phyloP scores from a whole-genome alignment of 2,329 filamentous ascomycete genomes.

The Teratosphaeria viscida region DNA sequence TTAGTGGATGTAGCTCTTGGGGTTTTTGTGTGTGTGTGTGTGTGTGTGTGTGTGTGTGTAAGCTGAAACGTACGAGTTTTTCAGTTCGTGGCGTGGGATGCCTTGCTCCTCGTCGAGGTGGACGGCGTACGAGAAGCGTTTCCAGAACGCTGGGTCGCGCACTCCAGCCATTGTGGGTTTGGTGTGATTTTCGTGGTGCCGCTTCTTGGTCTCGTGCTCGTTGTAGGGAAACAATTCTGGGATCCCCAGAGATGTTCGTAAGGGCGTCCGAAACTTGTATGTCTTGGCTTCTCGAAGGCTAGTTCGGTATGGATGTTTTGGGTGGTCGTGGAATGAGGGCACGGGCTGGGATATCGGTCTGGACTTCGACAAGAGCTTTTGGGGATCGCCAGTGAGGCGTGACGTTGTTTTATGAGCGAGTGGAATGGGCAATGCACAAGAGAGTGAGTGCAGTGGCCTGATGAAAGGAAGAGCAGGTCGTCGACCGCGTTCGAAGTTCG shows the following conservation, averaged over 20 bases:
- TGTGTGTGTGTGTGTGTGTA: background rate
- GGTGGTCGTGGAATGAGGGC: background rate
- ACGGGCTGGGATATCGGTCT: background rate
- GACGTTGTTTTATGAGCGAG: background rate
- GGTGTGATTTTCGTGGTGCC: background rate
- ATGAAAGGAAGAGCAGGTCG: background rate
- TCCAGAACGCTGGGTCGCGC: slow-evolving; percentile 50
- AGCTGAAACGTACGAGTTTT: slow-evolving; percentile 29
- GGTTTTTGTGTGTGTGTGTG: no score
- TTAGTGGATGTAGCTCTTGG: background rate
- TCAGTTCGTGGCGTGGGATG: slow-evolving; percentile 12
- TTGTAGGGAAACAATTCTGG: background rate
- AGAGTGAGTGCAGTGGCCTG: background rate
- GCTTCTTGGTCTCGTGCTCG: background rate
- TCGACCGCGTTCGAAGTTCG: background rate
- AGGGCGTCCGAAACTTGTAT: background rate
- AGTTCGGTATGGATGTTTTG: background rate
- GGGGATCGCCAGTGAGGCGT: background rate
- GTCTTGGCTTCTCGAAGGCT: background rate
- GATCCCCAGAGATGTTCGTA: background rate
- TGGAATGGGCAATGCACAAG: background rate
- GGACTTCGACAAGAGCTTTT: background rate
- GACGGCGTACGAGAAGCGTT: slow-evolving; percentile 48
- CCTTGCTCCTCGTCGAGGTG: slow-evolving; percentile 42
- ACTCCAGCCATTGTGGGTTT: slow-evolving; percentile 36